Evolutionary conservation across 257 asterid genomes (phyloP).

Genomic region (Nicotiana noctiflora): DNA sequence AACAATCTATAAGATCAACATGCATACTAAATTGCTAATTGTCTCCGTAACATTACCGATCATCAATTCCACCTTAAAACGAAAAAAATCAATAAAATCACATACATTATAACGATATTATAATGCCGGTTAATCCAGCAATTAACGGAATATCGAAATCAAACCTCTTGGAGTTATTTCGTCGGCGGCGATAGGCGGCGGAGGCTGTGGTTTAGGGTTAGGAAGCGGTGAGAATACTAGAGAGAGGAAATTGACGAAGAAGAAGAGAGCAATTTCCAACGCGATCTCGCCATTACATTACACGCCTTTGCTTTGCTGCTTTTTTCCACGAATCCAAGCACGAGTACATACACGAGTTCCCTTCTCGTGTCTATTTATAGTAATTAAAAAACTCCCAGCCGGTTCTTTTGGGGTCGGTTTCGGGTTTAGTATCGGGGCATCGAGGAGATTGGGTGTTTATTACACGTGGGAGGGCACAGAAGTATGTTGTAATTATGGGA

Average conservation of each 20-base stretch:
- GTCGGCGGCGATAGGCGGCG: constrained; percentile 1
- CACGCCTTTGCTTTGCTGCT: constrained; percentile 22
- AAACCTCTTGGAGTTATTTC: background rate
- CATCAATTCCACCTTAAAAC: background rate
- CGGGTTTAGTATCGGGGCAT: background rate
- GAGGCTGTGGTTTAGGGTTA: constrained; percentile 10
- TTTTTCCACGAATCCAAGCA: constrained; percentile 57
- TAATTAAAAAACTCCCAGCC: background rate
- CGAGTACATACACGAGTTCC: constrained; percentile 43
- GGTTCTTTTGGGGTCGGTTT: background rate
- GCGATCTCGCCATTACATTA: constrained; percentile 50
- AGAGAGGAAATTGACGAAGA: background rate
- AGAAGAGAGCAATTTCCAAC: constrained; percentile 22
- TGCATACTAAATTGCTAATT: constrained; percentile 17
- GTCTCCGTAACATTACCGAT: background rate
- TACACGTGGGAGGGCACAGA: background rate
- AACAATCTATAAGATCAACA: background rate
- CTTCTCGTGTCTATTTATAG: background rate
- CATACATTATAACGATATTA: background rate
- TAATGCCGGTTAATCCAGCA: background rate
- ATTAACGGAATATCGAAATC: background rate
- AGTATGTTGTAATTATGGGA: background rate
- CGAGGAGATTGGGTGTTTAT: background rate
- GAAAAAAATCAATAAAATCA: background rate
- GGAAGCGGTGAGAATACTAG: constrained; percentile 5